Conservation (phyloP, 139 green algal species). For the Haematococcus lacustris region DNA sequence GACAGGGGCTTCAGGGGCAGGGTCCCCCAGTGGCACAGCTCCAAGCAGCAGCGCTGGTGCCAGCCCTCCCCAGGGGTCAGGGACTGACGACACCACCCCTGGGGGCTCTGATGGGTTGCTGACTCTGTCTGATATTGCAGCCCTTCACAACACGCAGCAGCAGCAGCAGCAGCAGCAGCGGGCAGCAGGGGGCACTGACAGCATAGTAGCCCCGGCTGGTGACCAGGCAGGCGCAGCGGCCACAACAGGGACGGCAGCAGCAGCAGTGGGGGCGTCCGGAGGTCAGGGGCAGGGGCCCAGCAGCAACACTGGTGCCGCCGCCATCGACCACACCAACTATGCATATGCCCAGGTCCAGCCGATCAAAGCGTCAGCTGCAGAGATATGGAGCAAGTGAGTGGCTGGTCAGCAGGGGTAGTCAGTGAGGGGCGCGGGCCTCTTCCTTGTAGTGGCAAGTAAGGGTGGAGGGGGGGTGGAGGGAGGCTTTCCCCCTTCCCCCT, state of each 20-base stretch:
- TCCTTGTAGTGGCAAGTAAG: too few relatives aligned
- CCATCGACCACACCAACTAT: not conserved
- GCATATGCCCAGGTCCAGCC: not conserved
- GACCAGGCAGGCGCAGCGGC: not conserved
- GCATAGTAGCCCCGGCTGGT: not conserved
- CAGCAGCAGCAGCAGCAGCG: constrained; percentile 9
- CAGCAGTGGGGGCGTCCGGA: not conserved
- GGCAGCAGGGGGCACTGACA: not conserved
- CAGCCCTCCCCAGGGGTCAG: too few relatives aligned
- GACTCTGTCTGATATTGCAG: too few relatives aligned
- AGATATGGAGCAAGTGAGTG: constrained; percentile 17
- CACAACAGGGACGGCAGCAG: not conserved
- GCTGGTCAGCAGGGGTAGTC: too few relatives aligned
- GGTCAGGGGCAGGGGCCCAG: constrained; percentile 3
- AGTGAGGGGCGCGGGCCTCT: too few relatives aligned
- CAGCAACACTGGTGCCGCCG: not conserved
- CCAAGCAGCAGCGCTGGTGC: too few relatives aligned
- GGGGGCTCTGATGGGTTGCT: too few relatives aligned
- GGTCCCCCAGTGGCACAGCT: too few relatives aligned
- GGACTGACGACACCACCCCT: too few relatives aligned
- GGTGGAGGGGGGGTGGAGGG: too few relatives aligned
- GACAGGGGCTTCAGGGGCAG: too few relatives aligned
- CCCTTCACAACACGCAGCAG: not conserved
- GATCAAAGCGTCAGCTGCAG: not conserved
- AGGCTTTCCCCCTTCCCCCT: too few relatives aligned